These are phyloP conservation scores for Alternaria gansuensis DNA, from an alignment of 2,329 filamentous ascomycete species.

Conservation along the genomic window DNA sequence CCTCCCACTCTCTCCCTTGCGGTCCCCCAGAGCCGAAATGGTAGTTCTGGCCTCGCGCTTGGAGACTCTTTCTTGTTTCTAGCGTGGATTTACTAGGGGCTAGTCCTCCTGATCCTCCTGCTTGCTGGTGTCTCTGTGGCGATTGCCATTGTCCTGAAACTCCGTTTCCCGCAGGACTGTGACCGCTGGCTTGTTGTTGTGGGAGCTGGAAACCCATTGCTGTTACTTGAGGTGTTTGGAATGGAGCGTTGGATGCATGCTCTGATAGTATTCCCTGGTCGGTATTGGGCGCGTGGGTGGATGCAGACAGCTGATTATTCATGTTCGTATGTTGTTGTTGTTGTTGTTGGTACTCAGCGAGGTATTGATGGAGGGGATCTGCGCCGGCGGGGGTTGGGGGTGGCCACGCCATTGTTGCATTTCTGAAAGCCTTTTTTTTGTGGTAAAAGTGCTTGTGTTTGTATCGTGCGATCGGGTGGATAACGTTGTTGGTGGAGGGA, in stretches of 20 bases:
- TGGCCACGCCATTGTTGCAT: slow-evolving; percentile 14
- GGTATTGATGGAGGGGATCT: not conserved
- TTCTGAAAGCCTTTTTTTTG: not conserved
- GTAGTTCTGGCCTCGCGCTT: slow-evolving; percentile 34
- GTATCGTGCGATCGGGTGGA: slow-evolving; percentile 1
- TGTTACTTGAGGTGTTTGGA: not conserved
- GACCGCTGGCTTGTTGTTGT: too few relatives aligned
- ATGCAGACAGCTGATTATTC: not conserved
- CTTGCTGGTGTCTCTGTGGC: not conserved
- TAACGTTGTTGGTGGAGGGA: not conserved
- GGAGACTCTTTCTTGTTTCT: slow-evolving; percentile 38
- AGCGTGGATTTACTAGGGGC: slow-evolving; percentile 21
- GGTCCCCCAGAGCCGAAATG: not conserved
- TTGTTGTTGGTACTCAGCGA: not conserved
- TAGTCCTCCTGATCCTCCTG: not conserved
- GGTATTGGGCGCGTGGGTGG: not conserved
- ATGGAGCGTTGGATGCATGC: not conserved
- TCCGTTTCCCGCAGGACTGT: not conserved
- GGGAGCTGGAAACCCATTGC: too few relatives aligned
- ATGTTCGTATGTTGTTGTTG: not conserved
- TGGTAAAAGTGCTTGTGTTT: not conserved
- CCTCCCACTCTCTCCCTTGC: slow-evolving; percentile 18
- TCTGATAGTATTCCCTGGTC: not conserved
- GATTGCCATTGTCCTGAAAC: not conserved
- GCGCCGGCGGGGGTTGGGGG: slow-evolving; percentile 4